Evolutionary conservation across 352 stramenopile genomes (phyloP), one percentile per base, ranked within the genome.

Genomic region (Globisporangium ultimum): DNA sequence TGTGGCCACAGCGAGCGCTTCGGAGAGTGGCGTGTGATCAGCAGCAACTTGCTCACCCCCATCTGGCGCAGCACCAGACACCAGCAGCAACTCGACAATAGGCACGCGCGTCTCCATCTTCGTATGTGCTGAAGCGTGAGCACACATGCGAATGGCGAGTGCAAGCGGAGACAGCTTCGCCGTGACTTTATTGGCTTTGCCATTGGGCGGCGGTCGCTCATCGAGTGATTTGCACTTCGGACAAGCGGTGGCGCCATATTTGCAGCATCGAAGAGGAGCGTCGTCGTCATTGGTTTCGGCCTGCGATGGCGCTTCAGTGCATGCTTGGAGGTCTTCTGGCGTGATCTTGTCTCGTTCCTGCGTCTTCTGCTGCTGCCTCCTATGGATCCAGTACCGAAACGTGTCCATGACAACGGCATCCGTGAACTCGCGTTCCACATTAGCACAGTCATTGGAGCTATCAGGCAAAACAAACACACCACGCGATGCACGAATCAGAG

Each of bases 41-140:
- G 38, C 38, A 10, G 10, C 38, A 12, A 32, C 24, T 22, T 41
- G 17, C 8, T 1, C 6, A 12, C 4, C 6, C 62, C 62, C 49
- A 32, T 78, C 67, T 13, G 57, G 54, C 52, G 49, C 18, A 3
- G 61, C 70, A 6, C 72, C 72, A 32, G 51, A 66, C 28, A 38
- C 32, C 5, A 81, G 65, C 42, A 79, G 38, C 12, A 75, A 20
- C 20, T 69, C 47, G 15, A 77, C 61, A 48, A 85, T 73, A 3
- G 21, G 34, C 4, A 68, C 12, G 11, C 65, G 64, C 28, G 38
- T 41, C 40, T 17, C 22, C 4, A n/a, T 17, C 24, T 24, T 12
- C 8, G 38, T 17, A 6, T 10, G 7, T 47, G 9, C 14, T 45
- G 45, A 20, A n/a, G 28, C 18, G 17, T 36, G 28, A 12, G 14